A percentile compares a stretch with the other conserved stretches of the same genome.
These are phyloP conservation scores for Tricholoma sp. DNA, from an alignment of 768 basidiomycete genomes.

Conservation along the genomic window DNA sequence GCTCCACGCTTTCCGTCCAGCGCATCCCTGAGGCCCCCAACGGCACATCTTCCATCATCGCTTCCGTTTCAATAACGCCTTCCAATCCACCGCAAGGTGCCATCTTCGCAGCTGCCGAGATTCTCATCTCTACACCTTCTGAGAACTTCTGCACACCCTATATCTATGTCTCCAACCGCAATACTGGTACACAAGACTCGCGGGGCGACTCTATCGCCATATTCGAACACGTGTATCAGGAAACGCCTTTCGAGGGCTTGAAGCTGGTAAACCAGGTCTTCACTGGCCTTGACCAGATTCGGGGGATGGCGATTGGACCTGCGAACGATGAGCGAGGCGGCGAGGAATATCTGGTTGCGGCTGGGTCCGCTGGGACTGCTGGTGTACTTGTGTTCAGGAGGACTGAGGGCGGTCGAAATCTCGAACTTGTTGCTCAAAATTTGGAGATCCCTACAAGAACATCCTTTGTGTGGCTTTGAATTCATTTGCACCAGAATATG, in stretches of 20 bases:
- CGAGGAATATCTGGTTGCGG: constrained; percentile 48
- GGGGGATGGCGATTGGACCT: constrained; percentile 61
- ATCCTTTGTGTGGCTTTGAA: constrained; percentile 44
- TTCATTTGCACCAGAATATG: neutral
- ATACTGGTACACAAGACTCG: constrained; percentile 42
- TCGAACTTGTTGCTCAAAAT: constrained; percentile 49
- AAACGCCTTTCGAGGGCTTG: constrained; percentile 20
- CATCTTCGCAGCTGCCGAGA: constrained; percentile 55
- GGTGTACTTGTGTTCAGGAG: constrained; percentile 53
- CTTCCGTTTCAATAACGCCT: constrained; percentile 47
- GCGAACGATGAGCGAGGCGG: constrained; percentile 34
- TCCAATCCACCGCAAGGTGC: constrained; percentile 29
- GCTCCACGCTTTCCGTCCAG: constrained; percentile 55
- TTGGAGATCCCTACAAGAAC: constrained; percentile 44
- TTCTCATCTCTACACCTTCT: constrained; percentile 51
- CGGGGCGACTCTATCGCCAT: constrained; percentile 61
- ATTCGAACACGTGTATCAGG: constrained; percentile 35
- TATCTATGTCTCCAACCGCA: constrained; percentile 68
- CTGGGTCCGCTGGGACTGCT: constrained; percentile 44
- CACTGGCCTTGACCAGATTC: constrained; percentile 58
- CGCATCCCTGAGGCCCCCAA: constrained; percentile 46
- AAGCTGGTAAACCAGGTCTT: constrained; percentile 44
- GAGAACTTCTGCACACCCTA: constrained; percentile 43
- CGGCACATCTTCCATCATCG: constrained; percentile 45
- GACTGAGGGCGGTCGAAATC: constrained; percentile 43